Base-by-base conservation (phyloP, 108 stramenopile genomes). In the Conticribra guillardii region DNA sequence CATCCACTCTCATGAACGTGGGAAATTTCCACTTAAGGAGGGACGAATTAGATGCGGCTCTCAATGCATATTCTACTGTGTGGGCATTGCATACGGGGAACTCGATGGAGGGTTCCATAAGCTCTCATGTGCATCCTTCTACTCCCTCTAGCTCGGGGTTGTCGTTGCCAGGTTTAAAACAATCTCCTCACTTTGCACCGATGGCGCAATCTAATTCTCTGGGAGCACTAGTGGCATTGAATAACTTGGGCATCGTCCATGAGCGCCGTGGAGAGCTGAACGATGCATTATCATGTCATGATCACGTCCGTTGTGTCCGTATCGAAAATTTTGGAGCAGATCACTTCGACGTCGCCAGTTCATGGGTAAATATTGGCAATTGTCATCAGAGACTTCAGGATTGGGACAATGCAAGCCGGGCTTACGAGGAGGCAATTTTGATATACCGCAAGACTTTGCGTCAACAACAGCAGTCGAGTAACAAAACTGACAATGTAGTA, bases 11-110 rank as follows among this genome's bases (percentile, higher is more conserved):
- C 11, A 57, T 59, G 57, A 66, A 65, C 49, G 73, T 74, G 30
- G 73, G 73, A 0, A 74, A 54, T 29, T 74, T 66, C 27, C 73
- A 74, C 47, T 57, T 74, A n/a, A 41, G 73, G 32, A 50, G 73
- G 33, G 73, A 74, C 51, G 73, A 74, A 52, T 37, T 74, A 19
- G 73, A 74, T 58, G 64, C 64, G 0, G 73, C 73, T 0, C 28
- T 59, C 16, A 65, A 65, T 51, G 73, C 73, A 7, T 66, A 59
- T 54, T 74, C 73, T 19, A 74, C 57, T 23, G 73, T 59, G 14
- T 74, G 33, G 44, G 64, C 73, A 18, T 46, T 74, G 17, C 58
- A 74, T 50, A 44, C 30, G 41, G 45, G 27, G 5, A 34, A 65
- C 21, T 27, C 60, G 22, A 4, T 44, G 17, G 60, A 60, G 44